Base-by-base conservation (phyloP, 1,284 basidiomycete genomes). In the Leccinum colubrinum region DNA sequence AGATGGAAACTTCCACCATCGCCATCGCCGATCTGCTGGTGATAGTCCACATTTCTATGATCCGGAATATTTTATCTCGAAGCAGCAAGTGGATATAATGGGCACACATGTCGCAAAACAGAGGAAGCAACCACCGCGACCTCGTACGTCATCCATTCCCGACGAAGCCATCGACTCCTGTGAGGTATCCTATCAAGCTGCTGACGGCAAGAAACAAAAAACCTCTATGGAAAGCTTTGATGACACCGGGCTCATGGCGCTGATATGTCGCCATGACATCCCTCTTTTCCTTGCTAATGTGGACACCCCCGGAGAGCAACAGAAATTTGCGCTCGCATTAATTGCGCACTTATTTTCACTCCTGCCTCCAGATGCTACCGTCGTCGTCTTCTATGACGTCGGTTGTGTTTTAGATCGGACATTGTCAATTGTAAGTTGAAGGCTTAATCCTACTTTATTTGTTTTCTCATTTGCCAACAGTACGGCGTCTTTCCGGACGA, bases 1-100 rank as follows among this genome's bases (percentile, higher is more conserved):
- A 5, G 57, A 59, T 43, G 61, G 61, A 2, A 60, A 60, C 39
- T 60, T 60, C 52, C 43, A 57, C 27, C 55, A 50, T 50, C 48
- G 48, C 5, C 48, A 50, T 50, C 48, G 48, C 20, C 20, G 48
- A 15, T 50, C 48, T 50, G 48, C 48, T 15, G 48, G 48, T 3
- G n/a, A 50, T 9, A 17, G n/a, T 17, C 48, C 48, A 4, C 48
- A 11, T 3, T 50, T 50, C 4, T 50, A 50, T 17, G 20, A 50
- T 17, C 59, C 27, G 9, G 17, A 17, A 4, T 63, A 63, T 59
- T 63, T 25, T 20, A 61, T n/a, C 53, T 22, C 53, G 1, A 63
- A 61, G 27, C 27, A 14, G 1, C 43, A 62, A 4, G 57, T 62
- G 11, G 55, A 60, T 9, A 14, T 33, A 9, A 60, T 63, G 46